A percentile compares a stretch with the other conserved stretches of the same genome.
Conservation (phyloP, 2,329 filamentous ascomycete genomes). For the Amauroascus verrucosus region DNA sequence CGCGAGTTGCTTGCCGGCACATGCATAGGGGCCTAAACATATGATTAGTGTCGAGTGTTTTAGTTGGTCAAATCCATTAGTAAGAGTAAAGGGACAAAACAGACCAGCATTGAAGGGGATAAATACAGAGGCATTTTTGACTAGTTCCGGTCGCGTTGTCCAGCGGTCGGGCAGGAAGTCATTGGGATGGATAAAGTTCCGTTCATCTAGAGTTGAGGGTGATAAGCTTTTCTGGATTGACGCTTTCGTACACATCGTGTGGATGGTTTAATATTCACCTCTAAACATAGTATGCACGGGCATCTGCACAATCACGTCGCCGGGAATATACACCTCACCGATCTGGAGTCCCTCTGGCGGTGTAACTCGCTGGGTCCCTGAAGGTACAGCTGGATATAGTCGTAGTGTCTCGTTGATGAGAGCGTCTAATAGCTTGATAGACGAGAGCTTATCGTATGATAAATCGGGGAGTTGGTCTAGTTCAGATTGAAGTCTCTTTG, state of each 20-base stretch:
- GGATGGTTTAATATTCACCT: slow-evolving; percentile 8
- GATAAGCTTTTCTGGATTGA: neutral
- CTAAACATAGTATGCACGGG: slow-evolving; percentile 20
- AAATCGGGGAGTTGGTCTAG: slow-evolving; percentile 5
- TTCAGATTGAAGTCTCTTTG: neutral
- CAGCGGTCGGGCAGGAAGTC: slow-evolving; percentile 23
- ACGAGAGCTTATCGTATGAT: slow-evolving; percentile 12
- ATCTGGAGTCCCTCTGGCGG: slow-evolving; percentile 25
- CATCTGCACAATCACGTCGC: slow-evolving; percentile 20
- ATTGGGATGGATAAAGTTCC: slow-evolving; percentile 28
- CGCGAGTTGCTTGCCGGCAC: slow-evolving; percentile 20
- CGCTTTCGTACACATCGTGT: neutral
- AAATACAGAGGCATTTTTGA: slow-evolving; percentile 17
- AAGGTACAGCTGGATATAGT: slow-evolving; percentile 26
- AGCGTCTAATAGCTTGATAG: slow-evolving; percentile 10
- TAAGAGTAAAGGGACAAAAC: neutral
- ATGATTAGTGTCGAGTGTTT: neutral
- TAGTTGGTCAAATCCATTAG: neutral
- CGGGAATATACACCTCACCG: slow-evolving; percentile 25
- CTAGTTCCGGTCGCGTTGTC: slow-evolving; percentile 18
- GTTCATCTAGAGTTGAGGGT: slow-evolving; percentile 27
- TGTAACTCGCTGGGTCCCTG: slow-evolving; percentile 27
- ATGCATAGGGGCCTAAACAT: slow-evolving; percentile 18
- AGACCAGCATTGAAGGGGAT: slow-evolving; percentile 12
- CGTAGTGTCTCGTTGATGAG: slow-evolving; percentile 25